Percentiles rank a stretch among this genome's conserved stretches.
Evolutionary conservation across 2,329 filamentous ascomycete genomes (phyloP).

Genomic region (Fusarium gaditjirri): DNA sequence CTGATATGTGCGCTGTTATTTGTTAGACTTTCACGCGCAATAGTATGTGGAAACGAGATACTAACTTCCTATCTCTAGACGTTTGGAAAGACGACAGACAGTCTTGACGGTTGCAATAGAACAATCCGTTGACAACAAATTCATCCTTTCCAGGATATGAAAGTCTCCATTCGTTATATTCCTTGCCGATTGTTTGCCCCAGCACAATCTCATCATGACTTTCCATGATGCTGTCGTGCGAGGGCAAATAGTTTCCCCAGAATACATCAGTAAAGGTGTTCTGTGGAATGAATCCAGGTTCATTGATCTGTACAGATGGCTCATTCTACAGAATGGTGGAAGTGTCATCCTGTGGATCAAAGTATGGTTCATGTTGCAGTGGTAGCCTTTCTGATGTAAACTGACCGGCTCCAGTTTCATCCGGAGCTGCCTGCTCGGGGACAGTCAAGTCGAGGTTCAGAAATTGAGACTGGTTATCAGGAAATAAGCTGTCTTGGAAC

Average conservation of each 20-base stretch:
- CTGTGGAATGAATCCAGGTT: neutral
- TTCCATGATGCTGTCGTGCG: neutral
- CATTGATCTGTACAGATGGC: neutral
- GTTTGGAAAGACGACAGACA: neutral
- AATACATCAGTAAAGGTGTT: neutral
- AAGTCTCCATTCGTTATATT: neutral
- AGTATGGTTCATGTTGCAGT: neutral
- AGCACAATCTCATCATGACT: neutral
- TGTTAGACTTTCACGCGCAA: neutral
- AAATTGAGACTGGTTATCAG: neutral
- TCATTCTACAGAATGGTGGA: conserved; percentile 3
- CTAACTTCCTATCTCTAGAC: neutral
- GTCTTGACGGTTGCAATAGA: neutral
- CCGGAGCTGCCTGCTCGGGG: neutral
- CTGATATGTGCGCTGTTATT: neutral
- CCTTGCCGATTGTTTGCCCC: neutral
- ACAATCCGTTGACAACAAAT: neutral
- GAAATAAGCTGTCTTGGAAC: neutral
- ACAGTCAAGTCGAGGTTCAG: neutral
- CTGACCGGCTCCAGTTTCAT: neutral
- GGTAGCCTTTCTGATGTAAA: neutral
- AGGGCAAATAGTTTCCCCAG: neutral
- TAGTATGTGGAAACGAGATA: neutral
- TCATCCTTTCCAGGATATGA: neutral
- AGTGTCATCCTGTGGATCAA: neutral